Evolutionary conservation across 164 flowering plant genomes (phyloP).

Genomic region (Berberis vulgaris): DNA sequence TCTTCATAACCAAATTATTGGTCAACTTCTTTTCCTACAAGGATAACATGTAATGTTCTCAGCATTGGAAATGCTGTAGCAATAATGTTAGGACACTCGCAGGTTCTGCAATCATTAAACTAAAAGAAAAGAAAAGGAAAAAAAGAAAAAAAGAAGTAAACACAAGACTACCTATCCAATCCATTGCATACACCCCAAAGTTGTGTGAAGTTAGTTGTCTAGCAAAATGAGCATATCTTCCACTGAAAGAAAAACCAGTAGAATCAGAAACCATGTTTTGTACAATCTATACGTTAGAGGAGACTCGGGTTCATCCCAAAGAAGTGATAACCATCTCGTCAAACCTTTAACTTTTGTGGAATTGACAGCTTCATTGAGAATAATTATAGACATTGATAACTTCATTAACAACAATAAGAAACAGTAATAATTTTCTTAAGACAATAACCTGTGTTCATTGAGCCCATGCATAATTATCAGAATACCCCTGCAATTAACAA

Average conservation of each 20-base stretch:
- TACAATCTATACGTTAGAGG: background rate
- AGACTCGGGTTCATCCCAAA: no score
- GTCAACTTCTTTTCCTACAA: no score
- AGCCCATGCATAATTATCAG: constrained; percentile 89
- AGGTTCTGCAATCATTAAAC: background rate
- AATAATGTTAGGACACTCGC: background rate
- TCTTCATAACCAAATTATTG: no score
- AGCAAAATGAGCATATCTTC: constrained; percentile 89
- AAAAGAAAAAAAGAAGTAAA: background rate
- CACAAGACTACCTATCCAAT: constrained; percentile 71
- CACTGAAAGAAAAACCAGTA: constrained; percentile 40
- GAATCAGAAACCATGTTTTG: constrained; percentile 1
- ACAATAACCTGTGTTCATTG: constrained; percentile 81
- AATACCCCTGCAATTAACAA: constrained; percentile 63
- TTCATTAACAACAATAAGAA: no score
- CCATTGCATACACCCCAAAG: constrained; percentile 95
- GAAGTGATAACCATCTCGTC: no score
- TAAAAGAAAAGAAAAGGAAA: background rate
- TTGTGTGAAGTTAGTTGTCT: constrained; percentile 60
- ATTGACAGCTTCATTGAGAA: no score
- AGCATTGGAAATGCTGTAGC: no score
- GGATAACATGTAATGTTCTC: no score
- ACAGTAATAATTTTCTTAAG: no score
- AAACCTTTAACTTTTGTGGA: no score
- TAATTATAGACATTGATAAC: no score